These are phyloP conservation scores for Ascochyta rabiei DNA, from an alignment of 2,329 filamentous ascomycete genomes.

Conservation along the genomic window DNA sequence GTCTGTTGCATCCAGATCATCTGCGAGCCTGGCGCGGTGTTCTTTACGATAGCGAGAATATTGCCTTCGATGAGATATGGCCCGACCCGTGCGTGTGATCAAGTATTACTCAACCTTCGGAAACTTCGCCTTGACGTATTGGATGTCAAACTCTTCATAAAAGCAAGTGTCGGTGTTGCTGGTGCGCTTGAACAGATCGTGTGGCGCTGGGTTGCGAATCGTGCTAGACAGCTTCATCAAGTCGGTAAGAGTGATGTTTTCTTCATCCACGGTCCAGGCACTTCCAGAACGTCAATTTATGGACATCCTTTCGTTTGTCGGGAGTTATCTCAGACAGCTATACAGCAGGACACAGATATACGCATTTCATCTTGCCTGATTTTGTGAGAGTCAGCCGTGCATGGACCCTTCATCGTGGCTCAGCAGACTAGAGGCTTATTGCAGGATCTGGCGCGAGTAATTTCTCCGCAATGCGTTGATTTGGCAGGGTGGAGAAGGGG, in stretches of 20 bases:
- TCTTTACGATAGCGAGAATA: slow-evolving; percentile 39
- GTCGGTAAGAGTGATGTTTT: slow-evolving; percentile 19
- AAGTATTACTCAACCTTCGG: too few species aligned
- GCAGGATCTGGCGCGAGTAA: slow-evolving; percentile 20
- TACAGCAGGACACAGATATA: background rate
- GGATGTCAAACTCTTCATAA: background rate
- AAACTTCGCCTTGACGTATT: too few species aligned
- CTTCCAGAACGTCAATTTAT: slow-evolving; percentile 11
- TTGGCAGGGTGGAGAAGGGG: slow-evolving; percentile 11
- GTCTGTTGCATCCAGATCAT: slow-evolving; percentile 15
- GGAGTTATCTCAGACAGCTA: background rate
- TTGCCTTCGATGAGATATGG: slow-evolving; percentile 35
- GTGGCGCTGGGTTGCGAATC: background rate
- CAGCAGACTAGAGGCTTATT: slow-evolving; percentile 15
- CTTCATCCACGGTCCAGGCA: slow-evolving; percentile 25
- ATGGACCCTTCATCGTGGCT: slow-evolving; percentile 12
- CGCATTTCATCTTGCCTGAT: background rate
- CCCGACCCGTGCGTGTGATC: too few species aligned
- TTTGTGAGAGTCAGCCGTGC: background rate
- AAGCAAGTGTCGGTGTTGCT: background rate
- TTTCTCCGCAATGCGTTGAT: slow-evolving; percentile 16
- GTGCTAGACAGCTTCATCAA: background rate
- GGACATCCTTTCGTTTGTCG: slow-evolving; percentile 27
- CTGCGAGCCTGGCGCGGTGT: slow-evolving; percentile 21
- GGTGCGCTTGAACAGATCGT: background rate